Base-by-base conservation (phyloP, 2,329 filamentous ascomycete species). In the Zymoseptoria pseudotritici region DNA sequence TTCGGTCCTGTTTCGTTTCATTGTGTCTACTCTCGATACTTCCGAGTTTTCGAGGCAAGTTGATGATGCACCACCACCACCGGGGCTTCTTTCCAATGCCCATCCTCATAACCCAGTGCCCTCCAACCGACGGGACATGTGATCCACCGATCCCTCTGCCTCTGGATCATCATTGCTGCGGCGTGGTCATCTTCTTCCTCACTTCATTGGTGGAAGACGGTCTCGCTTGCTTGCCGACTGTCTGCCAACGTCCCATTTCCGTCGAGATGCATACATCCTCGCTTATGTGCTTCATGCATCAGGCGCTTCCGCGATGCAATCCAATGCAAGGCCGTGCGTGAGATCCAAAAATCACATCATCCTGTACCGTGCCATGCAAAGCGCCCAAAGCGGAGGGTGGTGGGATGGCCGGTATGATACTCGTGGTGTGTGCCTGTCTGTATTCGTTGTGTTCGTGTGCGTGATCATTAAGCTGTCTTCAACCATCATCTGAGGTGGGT, bases 401-500 rank as follows among this genome's bases (percentile, higher is more conserved):
- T n/a, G 13, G 1, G 36, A 6, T 3, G 4, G 3, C 36, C 13
- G 17, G 10, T n/a, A 13, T 36, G 31, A 11, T 11, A 10, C 31
- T 11, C 9, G 36, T 46, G 6, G 13, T 46, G 13, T 11, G 26
- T 49, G 36, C 54, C 54, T 50, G 19, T 26, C 54, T 54, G 19
- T 26, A 36, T 55, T 53, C 49, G 36, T 52, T n/a, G 36, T 46
- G 13, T 46, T 46, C 36, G 17, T 46, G 7, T 46, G 36, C 17
- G 13, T 13, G 7, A 46, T 51, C 26, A 55, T 20, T 31, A 57
- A 55, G 19, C 31, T 31, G 20, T 19, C 17, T 54, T 70, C 62
- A 71, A 50, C 67, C 70, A 53, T 73, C 70, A 36, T 78, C 77
- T 63, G 74, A 80, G 20, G 91, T 91, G 19, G 91, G 91, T 79